phyloP scores from a whole-genome alignment of 176 grass and related monocot species.

The Oryza rufipogon region DNA sequence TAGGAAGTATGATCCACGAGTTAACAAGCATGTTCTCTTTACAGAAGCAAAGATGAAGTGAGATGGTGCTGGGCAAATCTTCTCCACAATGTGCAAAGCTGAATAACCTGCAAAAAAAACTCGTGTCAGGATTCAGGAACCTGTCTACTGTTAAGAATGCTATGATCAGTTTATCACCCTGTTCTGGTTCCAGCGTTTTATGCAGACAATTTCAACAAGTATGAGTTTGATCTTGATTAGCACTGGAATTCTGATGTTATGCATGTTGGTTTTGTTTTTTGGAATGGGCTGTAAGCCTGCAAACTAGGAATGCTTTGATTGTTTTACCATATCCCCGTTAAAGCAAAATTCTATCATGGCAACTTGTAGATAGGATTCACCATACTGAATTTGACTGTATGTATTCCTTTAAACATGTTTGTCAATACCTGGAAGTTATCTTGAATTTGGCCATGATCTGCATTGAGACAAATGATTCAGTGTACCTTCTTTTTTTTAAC shows the following conservation, averaged over 20 bases:
- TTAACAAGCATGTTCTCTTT: conserved; percentile 75
- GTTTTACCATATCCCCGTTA: no score
- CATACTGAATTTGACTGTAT: no score
- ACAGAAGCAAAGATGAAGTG: conserved; percentile 86
- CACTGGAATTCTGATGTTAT: no score
- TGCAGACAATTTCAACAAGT: not conserved
- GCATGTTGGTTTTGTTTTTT: no score
- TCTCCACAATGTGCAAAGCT: not conserved
- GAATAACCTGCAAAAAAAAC: not conserved
- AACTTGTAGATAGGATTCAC: not conserved
- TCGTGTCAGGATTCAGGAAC: no score
- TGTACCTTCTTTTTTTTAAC: no score
- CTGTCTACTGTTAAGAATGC: no score
- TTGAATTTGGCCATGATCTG: not conserved
- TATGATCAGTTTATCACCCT: not conserved
- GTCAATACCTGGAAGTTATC: not conserved
- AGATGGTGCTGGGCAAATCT: not conserved
- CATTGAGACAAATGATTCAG: no score
- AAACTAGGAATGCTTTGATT: no score
- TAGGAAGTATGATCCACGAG: conserved; percentile 68
- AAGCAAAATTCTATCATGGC: no score
- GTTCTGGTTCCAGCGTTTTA: not conserved
- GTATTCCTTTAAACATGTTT: not conserved
- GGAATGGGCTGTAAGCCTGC: no score
- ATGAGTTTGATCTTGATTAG: not conserved